phyloP scores from a whole-genome alignment of 495 filamentous ascomycete species.

The Trichoderma reesei region DNA sequence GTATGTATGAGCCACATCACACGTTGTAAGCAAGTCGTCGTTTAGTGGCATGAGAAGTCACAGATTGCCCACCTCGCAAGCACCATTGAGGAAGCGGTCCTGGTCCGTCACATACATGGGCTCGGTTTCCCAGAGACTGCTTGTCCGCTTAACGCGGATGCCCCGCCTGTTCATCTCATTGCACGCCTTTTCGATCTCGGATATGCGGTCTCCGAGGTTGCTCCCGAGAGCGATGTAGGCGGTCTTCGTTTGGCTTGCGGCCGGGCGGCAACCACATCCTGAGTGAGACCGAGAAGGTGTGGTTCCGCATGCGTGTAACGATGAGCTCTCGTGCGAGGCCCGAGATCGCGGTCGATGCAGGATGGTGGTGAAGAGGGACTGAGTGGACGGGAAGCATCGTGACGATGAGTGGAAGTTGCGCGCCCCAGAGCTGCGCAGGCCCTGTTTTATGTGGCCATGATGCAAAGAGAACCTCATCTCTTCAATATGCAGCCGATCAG shows the following conservation, averaged over 20 bases:
- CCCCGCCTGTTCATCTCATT: slow-evolving; percentile 57
- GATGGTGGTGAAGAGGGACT: background rate
- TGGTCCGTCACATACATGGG: slow-evolving; percentile 95
- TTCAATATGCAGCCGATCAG: too few species aligned
- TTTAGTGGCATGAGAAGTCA: background rate
- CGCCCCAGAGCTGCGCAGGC: background rate
- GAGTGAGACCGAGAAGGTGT: slow-evolving; percentile 1
- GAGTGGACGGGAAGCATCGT: background rate
- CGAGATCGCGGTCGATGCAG: background rate
- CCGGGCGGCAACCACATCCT: slow-evolving; percentile 4
- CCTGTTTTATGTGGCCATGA: background rate
- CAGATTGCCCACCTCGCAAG: slow-evolving; percentile 64
- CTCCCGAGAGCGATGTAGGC: slow-evolving; percentile 87
- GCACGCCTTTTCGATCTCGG: slow-evolving; percentile 74
- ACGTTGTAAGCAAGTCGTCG: background rate
- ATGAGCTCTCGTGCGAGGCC: background rate
- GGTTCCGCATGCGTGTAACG: too few species aligned
- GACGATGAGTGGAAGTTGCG: background rate
- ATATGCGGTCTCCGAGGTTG: slow-evolving; percentile 80
- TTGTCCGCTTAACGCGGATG: slow-evolving; percentile 70
- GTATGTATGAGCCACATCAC: too few species aligned
- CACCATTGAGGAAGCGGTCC: slow-evolving; percentile 81
- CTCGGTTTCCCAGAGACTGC: slow-evolving; percentile 84
- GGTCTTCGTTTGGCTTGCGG: slow-evolving; percentile 15
- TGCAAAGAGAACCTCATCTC: background rate